Conservation (phyloP, 2,329 filamentous ascomycete genomes). For the Arthrobotrys iridis region DNA sequence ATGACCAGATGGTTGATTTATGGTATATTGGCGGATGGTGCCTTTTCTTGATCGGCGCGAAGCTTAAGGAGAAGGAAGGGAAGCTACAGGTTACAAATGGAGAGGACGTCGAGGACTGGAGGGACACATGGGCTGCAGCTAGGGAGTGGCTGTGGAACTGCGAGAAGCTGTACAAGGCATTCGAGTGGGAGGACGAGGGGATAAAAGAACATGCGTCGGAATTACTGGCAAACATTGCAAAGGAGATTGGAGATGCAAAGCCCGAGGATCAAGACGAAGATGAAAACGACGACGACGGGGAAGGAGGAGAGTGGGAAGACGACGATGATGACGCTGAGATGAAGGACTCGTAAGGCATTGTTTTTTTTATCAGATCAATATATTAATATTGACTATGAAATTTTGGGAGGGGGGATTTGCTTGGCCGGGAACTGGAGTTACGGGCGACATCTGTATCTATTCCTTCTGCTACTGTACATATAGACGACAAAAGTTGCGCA, state of each 20-base stretch:
- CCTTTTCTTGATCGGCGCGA: conserved; percentile 79
- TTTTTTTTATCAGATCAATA: background rate
- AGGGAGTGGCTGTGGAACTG: conserved; percentile 58
- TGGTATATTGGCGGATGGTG: conserved; percentile 99
- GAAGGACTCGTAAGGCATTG: conserved; percentile 63
- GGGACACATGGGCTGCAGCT: conserved; percentile 58
- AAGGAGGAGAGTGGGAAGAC: conserved; percentile 64
- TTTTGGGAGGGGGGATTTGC: background rate
- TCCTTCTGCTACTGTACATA: background rate
- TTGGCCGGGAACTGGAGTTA: background rate
- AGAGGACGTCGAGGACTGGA: conserved; percentile 61
- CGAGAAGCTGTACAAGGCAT: conserved; percentile 72
- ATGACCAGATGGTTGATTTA: conserved; percentile 92
- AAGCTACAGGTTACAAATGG: conserved; percentile 60
- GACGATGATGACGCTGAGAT: conserved; percentile 67
- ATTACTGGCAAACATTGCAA: conserved; percentile 72
- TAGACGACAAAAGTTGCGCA: conserved; percentile 12
- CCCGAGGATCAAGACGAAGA: conserved; percentile 69
- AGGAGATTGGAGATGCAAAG: conserved; percentile 71
- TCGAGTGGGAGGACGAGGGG: conserved; percentile 86
- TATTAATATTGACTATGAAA: background rate
- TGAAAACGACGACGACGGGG: conserved; percentile 65
- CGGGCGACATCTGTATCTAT: background rate
- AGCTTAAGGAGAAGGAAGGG: conserved; percentile 65
- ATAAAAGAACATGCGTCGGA: conserved; percentile 79